Percentiles rank a stretch among this genome's conserved stretches.
Evolutionary conservation across 1,284 basidiomycete genomes (phyloP).

Genomic region (Wallemia hederae): DNA sequence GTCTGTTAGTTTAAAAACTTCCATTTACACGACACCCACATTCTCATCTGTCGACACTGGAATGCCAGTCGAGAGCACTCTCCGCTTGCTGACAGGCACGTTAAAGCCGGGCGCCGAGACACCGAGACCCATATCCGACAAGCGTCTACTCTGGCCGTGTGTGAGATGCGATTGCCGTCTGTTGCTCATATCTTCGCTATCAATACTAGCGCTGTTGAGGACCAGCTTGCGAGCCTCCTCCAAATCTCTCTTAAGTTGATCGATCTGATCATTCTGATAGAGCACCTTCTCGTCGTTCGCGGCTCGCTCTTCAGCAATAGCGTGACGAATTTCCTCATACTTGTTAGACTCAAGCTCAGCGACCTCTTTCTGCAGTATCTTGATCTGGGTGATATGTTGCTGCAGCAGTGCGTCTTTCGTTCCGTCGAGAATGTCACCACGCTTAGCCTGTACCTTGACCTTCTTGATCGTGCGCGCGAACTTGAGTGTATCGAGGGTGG

Average conservation of each 20-base stretch:
- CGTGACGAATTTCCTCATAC: background rate
- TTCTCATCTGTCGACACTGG: background rate
- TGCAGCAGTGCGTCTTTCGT: background rate
- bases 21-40: background rate
- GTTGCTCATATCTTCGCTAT: background rate
- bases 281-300: background rate
- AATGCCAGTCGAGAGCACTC: background rate
- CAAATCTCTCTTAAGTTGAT: background rate
- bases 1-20: background rate
- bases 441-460: constrained; percentile 25
- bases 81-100: background rate
- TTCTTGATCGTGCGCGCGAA: constrained; percentile 26
- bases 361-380: background rate
- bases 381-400: background rate
- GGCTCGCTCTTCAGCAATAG: background rate
- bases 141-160: background rate
- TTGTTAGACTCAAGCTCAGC: background rate
- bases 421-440: constrained; percentile 14
- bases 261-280: background rate
- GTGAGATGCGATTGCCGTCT: background rate
- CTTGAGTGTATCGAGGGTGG: constrained; percentile 25
- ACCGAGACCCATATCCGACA: constrained; percentile 1
- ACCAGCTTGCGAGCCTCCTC: background rate
- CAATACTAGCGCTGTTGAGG: background rate
- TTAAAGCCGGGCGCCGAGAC: background rate